Evolutionary conservation across 768 basidiomycete species (phyloP).

Genomic region (Rhodotorula toruloides): DNA sequence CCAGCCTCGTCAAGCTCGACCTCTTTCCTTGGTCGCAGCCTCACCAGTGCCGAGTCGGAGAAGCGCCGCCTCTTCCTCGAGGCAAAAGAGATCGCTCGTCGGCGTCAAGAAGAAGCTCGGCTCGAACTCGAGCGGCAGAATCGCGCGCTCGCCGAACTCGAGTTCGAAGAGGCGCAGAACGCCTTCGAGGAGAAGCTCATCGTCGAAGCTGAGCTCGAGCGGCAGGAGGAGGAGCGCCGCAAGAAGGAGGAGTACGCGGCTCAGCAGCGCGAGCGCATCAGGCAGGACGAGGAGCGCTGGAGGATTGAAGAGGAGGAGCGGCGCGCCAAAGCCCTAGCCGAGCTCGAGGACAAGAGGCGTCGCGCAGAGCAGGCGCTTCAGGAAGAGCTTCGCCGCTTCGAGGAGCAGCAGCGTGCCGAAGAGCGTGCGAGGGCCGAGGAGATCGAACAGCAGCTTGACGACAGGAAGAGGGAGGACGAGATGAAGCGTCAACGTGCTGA

Average conservation of each 20-base stretch:
- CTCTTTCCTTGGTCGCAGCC: slow-evolving; percentile 15
- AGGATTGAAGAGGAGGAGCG: slow-evolving; percentile 10
- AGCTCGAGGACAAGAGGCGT: slow-evolving; percentile 5
- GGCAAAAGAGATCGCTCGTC: slow-evolving; percentile 21
- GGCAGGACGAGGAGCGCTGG: neutral
- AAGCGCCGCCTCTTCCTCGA: slow-evolving; percentile 31
- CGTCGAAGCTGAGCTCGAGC: slow-evolving; percentile 11
- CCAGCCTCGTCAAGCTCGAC: neutral
- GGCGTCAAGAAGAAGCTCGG: slow-evolving; percentile 25
- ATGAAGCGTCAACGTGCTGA: slow-evolving; percentile 22
- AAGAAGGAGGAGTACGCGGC: slow-evolving; percentile 5
- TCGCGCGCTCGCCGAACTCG: slow-evolving; percentile 18
- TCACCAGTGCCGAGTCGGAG: slow-evolving; percentile 28
- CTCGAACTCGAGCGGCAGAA: slow-evolving; percentile 27
- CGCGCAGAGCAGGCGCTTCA: slow-evolving; percentile 5
- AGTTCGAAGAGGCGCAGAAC: slow-evolving; percentile 26
- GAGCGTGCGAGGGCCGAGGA: slow-evolving; percentile 1
- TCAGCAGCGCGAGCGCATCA: neutral
- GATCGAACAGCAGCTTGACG: neutral
- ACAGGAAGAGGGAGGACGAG: slow-evolving; percentile 27
- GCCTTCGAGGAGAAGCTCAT: slow-evolving; percentile 16
- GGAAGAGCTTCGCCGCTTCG: slow-evolving; percentile 12
- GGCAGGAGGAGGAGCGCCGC: slow-evolving; percentile 7
- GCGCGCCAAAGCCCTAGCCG: neutral
- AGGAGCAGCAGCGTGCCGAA: slow-evolving; percentile 18